Conservation (phyloP, 345 rosid species). For the Arabis hirsuta region DNA sequence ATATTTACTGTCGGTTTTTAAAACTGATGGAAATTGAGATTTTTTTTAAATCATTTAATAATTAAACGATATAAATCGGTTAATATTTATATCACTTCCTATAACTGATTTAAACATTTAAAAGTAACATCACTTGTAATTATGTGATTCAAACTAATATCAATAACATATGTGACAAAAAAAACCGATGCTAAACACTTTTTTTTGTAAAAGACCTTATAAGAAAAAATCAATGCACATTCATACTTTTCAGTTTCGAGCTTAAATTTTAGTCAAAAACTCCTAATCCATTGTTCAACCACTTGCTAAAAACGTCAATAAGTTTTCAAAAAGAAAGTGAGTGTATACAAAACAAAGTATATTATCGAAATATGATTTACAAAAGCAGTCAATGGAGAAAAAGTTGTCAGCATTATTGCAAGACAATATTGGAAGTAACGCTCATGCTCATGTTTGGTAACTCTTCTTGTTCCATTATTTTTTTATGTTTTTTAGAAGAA, state of each 20-base stretch:
- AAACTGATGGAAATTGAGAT: too few relatives aligned
- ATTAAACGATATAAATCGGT: too few relatives aligned
- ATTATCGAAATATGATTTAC: background rate
- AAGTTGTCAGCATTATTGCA: slow-evolving; percentile 37
- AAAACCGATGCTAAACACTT: too few relatives aligned
- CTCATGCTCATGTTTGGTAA: slow-evolving; percentile 39
- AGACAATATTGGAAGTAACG: slow-evolving; percentile 39
- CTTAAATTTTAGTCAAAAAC: background rate
- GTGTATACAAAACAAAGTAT: background rate
- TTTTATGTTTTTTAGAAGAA: background rate
- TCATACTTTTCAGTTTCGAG: slow-evolving; percentile 13
- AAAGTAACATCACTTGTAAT: too few relatives aligned
- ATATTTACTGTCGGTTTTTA: too few relatives aligned
- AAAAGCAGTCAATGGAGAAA: slow-evolving; percentile 32
- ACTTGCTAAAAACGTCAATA: background rate
- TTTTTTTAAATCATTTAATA: too few relatives aligned
- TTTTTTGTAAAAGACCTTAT: too few relatives aligned
- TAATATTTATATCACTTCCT: too few relatives aligned
- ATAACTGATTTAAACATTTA: too few relatives aligned
- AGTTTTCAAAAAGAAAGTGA: background rate
- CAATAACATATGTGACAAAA: too few relatives aligned
- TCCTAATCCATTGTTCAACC: background rate
- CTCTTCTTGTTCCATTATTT: slow-evolving; percentile 30
- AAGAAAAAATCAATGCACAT: background rate
- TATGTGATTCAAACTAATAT: too few relatives aligned